Evolutionary conservation across 176 grass and related monocot species (phyloP), one percentile per base, ranked within the genome.

Genomic region (Tillandsia fasciculata): DNA sequence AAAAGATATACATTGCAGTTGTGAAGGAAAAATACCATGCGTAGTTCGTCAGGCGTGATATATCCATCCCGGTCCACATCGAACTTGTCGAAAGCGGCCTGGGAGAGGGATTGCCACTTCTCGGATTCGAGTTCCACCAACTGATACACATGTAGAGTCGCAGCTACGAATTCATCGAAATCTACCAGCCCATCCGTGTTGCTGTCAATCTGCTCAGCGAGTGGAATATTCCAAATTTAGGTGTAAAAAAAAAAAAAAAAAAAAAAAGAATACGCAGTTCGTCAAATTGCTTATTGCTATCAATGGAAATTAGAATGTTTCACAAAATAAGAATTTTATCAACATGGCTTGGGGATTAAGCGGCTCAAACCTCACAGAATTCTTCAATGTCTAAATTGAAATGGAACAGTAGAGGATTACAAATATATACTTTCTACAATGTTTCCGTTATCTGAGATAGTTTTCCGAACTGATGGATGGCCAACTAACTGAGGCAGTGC

Each of bases 141-240:
- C 22, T 96, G 92, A 77, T 89, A 81, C 69, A 96, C 83, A 51
- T 96, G 92, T 84, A 96, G 65, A 77, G 92, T 88, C 64, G 92
- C 92, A 18, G 92, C 92, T 33, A 92, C 88, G 74, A 96, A 92
- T 75, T 96, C 92, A 51, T 88, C 79, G 52, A 96, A 96, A 84
- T 96, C 92, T 50, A 96, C 89, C 63, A 89, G 72, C 11, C 92
- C 92, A 91, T 96, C 92, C 63, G 92, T 96, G 56, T 96, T 96
- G 76, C 73, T 85, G 80, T 96, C 92, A 63, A 96, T 89, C 92
- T 96, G 84, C 77, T 47, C 85, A 29, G 71, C 1, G 70, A 71
- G 14, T 20, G 24, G 68, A 73, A 14, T 17, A 52, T 20, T 53
- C 7, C 11, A 72, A 51, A 26, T 67, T 26, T 53, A 73, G 64